phyloP scores from a whole-genome alignment of 2,329 filamentous ascomycete species.

The Cercospora sp. region DNA sequence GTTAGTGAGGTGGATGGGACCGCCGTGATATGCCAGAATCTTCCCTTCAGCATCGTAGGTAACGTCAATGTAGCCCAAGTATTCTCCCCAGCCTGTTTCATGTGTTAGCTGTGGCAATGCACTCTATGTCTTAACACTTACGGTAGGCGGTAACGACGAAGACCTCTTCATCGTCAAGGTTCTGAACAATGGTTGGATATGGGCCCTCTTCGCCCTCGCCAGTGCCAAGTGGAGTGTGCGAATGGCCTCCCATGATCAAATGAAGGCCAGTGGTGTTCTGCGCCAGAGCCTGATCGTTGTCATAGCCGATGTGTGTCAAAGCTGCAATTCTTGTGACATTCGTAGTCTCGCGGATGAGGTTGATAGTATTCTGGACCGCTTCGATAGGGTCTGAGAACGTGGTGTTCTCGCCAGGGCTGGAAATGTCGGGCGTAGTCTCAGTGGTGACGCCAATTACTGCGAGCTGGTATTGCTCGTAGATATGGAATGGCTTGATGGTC shows the following conservation, averaged over 20 bases:
- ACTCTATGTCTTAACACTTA: background rate
- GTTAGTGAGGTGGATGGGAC: constrained; percentile 65
- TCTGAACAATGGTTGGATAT: constrained; percentile 64
- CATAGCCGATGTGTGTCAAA: constrained; percentile 67
- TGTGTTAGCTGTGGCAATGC: background rate
- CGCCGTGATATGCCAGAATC: constrained; percentile 61
- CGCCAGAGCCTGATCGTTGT: constrained; percentile 62
- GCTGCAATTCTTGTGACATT: constrained; percentile 65
- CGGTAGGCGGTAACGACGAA: constrained; percentile 68
- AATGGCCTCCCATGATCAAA: constrained; percentile 67
- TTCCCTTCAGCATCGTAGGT: constrained; percentile 62
- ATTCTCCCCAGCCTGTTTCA: constrained; percentile 59
- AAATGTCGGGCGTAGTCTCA: constrained; percentile 58
- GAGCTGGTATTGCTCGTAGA: constrained; percentile 61
- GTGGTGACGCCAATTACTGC: constrained; percentile 67
- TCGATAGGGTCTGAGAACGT: constrained; percentile 59
- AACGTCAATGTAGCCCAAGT: constrained; percentile 66
- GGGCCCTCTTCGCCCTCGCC: constrained; percentile 59
- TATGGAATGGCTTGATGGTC: constrained; percentile 65
- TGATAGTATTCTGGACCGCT: constrained; percentile 62
- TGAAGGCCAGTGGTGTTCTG: constrained; percentile 62
- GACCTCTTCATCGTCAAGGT: constrained; percentile 64
- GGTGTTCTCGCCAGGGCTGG: constrained; percentile 59
- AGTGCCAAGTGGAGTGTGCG: constrained; percentile 59
- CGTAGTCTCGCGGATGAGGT: constrained; percentile 61